These are phyloP conservation scores for Plasmodium inui DNA, from an alignment of 169 alveolate species.

Conservation along the genomic window DNA sequence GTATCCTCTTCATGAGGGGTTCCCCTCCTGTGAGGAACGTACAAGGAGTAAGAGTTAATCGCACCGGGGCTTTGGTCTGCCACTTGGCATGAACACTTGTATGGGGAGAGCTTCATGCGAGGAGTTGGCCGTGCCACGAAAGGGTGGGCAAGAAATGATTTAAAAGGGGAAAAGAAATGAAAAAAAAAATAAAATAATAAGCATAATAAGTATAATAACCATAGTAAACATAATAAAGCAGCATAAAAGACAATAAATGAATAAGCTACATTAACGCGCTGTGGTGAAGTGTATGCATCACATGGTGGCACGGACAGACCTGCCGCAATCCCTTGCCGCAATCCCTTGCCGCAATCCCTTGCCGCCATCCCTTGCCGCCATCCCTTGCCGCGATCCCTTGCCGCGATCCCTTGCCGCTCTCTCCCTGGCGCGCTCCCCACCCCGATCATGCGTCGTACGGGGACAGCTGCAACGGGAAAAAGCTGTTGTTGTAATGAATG, in stretches of 20 bases:
- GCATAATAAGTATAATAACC: background rate
- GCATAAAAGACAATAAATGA: background rate
- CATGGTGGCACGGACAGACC: background rate
- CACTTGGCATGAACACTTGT: background rate
- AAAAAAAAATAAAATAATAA: background rate
- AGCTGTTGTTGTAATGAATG: slow-evolving; percentile 66
- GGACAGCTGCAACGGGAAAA: slow-evolving; percentile 63
- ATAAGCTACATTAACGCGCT: background rate
- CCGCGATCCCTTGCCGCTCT: too few species aligned
- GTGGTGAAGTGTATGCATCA: background rate
- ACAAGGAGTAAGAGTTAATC: background rate
- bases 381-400: too few species aligned
- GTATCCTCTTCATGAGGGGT: background rate
- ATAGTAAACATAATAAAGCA: background rate
- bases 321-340: background rate
- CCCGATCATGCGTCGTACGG: slow-evolving; percentile 24
- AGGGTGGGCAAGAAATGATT: background rate
- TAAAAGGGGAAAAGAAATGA: too few species aligned
- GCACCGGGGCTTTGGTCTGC: background rate
- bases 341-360: too few species aligned
- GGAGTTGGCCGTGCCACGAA: background rate
- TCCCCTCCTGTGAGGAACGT: background rate
- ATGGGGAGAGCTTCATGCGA: background rate
- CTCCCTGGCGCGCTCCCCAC: too few species aligned
- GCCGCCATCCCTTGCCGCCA: too few species aligned